phyloP scores from a whole-genome alignment of 495 filamentous ascomycete species.

The Hypoxylon perforatum region DNA sequence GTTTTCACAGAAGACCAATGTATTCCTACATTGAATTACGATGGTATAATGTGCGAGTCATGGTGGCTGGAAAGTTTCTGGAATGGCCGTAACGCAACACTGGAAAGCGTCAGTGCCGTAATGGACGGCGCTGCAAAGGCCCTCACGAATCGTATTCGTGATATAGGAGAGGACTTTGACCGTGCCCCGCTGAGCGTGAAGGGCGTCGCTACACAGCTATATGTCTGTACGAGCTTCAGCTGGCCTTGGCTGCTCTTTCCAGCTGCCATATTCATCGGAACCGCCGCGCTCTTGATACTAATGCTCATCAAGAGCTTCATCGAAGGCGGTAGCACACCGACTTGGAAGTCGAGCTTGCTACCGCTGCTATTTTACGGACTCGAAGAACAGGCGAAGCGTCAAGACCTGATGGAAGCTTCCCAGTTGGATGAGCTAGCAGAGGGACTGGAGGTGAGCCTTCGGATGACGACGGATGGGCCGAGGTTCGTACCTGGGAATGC shows the following conservation, averaged over 20 bases:
- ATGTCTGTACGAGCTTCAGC: background rate
- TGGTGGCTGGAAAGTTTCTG: background rate
- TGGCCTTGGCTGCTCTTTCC: background rate
- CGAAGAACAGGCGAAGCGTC: background rate
- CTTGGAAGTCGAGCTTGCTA: background rate
- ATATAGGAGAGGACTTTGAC: background rate
- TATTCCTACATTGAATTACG: background rate
- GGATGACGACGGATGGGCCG: background rate
- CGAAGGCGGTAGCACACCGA: background rate
- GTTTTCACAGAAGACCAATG: background rate
- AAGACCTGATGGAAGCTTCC: background rate
- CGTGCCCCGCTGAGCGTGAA: background rate
- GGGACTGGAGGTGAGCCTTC: background rate
- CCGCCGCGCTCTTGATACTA: background rate
- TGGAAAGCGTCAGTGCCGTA: constrained; percentile 1
- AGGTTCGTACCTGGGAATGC: background rate
- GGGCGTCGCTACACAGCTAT: background rate
- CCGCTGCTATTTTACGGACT: background rate
- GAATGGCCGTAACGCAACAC: background rate
- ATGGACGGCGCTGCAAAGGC: background rate
- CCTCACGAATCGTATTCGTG: background rate
- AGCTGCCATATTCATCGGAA: background rate
- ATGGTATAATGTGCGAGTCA: background rate
- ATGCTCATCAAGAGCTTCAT: background rate
- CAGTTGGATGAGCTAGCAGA: background rate